These are phyloP conservation scores for Monosporozyma aquatica DNA, from an alignment of 805 yeast species.

Conservation along the genomic window DNA sequence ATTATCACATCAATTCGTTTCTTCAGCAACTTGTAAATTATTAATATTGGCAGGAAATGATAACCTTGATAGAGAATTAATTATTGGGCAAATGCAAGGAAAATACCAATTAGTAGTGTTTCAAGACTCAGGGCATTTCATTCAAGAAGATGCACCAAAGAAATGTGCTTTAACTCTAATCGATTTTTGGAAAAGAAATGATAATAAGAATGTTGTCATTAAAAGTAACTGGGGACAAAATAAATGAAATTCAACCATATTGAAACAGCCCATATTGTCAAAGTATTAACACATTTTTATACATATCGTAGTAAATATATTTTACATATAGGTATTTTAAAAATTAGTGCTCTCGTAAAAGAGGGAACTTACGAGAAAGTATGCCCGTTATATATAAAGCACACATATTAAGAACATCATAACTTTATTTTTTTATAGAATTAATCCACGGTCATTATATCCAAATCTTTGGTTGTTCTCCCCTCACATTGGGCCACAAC, in stretches of 20 bases:
- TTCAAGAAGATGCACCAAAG: conserved; percentile 85
- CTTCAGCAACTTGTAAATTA: conserved; percentile 51
- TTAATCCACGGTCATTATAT: conserved; percentile 28
- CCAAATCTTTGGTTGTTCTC: conserved; percentile 16
- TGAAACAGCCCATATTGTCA: too few species aligned
- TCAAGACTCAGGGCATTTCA: conserved; percentile 77
- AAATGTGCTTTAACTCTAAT: conserved; percentile 50
- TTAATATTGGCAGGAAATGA: conserved; percentile 84
- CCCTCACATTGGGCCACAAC: conserved; percentile 53
- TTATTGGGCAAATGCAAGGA: conserved; percentile 98
- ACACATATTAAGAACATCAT: not conserved
- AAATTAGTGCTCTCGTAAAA: too few species aligned
- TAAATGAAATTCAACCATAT: too few species aligned
- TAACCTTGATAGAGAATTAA: conserved; percentile 70
- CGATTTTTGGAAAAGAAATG: conserved; percentile 40
- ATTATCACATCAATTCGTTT: conserved; percentile 47
- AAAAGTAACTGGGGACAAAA: conserved; percentile 32
- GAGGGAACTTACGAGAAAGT: too few species aligned
- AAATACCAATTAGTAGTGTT: conserved; percentile 82
- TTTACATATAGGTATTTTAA: too few species aligned
- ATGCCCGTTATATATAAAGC: too few species aligned
- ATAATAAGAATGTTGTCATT: conserved; percentile 27
- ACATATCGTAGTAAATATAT: too few species aligned
- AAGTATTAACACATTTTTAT: too few species aligned
- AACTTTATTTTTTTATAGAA: not conserved